Conservation (phyloP, 805 yeast species). For the Kuraishia hungarica region DNA sequence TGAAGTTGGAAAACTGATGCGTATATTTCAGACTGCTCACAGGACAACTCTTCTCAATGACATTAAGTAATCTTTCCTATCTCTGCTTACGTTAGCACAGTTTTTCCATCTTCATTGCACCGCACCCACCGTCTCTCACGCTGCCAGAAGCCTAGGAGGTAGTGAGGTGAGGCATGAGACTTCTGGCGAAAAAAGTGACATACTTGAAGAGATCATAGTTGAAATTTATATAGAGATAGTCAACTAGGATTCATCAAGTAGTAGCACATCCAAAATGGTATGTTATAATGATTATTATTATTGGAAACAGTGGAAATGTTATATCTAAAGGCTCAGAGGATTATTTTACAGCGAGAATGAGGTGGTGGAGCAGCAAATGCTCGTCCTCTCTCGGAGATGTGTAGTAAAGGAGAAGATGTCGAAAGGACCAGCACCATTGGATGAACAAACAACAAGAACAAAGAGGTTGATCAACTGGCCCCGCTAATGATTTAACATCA, state of each 20-base stretch:
- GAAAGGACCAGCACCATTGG: too few relatives aligned
- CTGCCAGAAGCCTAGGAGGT: not conserved
- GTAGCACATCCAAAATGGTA: not conserved
- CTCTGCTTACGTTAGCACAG: not conserved
- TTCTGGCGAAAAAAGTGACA: not conserved
- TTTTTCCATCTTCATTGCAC: not conserved
- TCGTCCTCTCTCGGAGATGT: not conserved
- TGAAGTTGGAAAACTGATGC: not conserved
- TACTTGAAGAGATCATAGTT: not conserved
- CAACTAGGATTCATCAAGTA: not conserved
- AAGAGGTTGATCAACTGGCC: too few relatives aligned
- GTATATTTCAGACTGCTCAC: not conserved
- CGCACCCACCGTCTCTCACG: not conserved
- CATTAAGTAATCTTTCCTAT: not conserved
- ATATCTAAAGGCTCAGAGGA: not conserved
- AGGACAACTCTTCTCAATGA: not conserved
- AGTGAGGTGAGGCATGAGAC: not conserved
- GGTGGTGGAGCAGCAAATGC: not conserved
- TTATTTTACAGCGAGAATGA: not conserved
- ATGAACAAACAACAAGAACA: too few relatives aligned
- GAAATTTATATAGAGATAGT: not conserved
- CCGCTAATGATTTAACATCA: too few relatives aligned
- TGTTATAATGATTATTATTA: not conserved
- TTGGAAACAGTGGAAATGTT: not conserved
- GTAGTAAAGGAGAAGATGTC: not conserved